Percentiles rank a stretch among this genome's conserved stretches.
These are phyloP conservation scores for Penicillium subrubescens DNA, from an alignment of 495 filamentous ascomycete species.

Conservation along the genomic window DNA sequence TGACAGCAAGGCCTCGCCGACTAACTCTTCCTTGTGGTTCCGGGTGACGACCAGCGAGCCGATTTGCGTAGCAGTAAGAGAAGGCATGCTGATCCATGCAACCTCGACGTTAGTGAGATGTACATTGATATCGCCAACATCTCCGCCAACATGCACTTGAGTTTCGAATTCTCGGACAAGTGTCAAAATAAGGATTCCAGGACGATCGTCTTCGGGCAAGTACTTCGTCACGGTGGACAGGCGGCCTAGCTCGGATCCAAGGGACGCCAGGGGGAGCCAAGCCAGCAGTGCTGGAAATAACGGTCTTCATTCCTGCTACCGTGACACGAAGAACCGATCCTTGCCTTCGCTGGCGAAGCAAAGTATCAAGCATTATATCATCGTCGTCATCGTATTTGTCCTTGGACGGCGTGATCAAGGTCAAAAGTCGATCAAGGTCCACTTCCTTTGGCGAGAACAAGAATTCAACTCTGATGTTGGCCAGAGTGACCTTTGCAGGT, in stretches of 20 bases:
- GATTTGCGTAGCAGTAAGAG: conserved; percentile 74
- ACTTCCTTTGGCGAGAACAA: conserved; percentile 69
- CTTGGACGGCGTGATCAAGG: conserved; percentile 87
- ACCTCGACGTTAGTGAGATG: conserved; percentile 63
- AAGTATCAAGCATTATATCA: conserved; percentile 91
- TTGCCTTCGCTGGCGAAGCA: conserved; percentile 86
- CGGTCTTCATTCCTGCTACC: conserved; percentile 60
- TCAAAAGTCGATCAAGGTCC: conserved; percentile 80
- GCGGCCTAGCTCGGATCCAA: conserved; percentile 76
- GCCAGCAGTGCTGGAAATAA: conserved; percentile 59
- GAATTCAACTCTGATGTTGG: conserved; percentile 73
- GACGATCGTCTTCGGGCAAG: conserved; percentile 91
- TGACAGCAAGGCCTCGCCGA: conserved; percentile 54
- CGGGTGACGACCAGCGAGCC: conserved; percentile 58
- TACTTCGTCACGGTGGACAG: conserved; percentile 91
- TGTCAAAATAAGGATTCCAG: conserved; percentile 77
- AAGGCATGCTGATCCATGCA: conserved; percentile 83
- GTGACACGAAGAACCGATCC: conserved; percentile 79
- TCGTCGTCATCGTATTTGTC: conserved; percentile 90
- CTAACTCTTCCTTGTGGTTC: conserved; percentile 69
- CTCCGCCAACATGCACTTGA: conserved; percentile 59
- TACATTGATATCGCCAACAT: conserved; percentile 64
- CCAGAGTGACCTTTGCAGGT: conserved; percentile 57
- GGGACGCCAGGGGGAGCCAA: conserved; percentile 61
- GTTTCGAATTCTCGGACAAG: conserved; percentile 63